A percentile compares a stretch with the other conserved stretches of the same genome.
These are phyloP conservation scores for Plasmopara muralis DNA, from an alignment of 352 stramenopile genomes.

Conservation along the genomic window DNA sequence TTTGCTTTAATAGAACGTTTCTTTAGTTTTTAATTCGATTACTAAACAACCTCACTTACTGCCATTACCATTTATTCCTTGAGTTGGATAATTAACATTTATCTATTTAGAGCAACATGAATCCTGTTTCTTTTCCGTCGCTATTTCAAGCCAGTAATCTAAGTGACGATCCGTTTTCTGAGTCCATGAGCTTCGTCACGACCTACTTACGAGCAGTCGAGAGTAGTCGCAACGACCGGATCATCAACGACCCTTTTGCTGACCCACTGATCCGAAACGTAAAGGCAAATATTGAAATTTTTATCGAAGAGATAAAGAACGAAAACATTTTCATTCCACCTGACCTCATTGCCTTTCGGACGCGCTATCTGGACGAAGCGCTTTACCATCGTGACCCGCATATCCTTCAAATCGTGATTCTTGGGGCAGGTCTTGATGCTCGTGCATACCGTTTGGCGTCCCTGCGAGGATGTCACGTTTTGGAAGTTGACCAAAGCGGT, in stretches of 20 bases:
- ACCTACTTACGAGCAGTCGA: slow-evolving; percentile 30
- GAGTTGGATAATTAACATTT: too few relatives aligned
- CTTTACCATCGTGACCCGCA: slow-evolving; percentile 29
- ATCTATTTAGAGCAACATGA: too few relatives aligned
- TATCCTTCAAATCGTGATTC: slow-evolving; percentile 52
- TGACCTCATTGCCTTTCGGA: slow-evolving; percentile 37
- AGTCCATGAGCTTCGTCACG: slow-evolving; percentile 32
- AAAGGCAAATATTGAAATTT: slow-evolving; percentile 22
- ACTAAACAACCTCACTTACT: too few relatives aligned
- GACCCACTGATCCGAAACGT: slow-evolving; percentile 21
- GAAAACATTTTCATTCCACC: slow-evolving; percentile 5
- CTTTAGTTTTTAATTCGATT: too few relatives aligned
- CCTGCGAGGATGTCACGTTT: slow-evolving; percentile 32
- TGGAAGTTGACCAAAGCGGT: slow-evolving; percentile 50
- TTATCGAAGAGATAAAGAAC: slow-evolving; percentile 9
- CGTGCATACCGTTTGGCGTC: slow-evolving; percentile 48
- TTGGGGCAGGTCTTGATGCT: slow-evolving; percentile 46
- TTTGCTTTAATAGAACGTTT: too few relatives aligned
- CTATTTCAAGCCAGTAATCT: slow-evolving; percentile 10
- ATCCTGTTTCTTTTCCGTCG: not conserved
- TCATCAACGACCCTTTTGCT: slow-evolving; percentile 34
- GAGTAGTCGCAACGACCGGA: slow-evolving; percentile 22
- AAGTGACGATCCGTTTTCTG: slow-evolving; percentile 19
- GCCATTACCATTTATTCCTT: too few relatives aligned
- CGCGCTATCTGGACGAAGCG: slow-evolving; percentile 49